A percentile compares a stretch with the other conserved stretches of the same genome.
These are phyloP conservation scores for Rhizopogon salebrosus DNA, from an alignment of 768 basidiomycete species.

Conservation along the genomic window DNA sequence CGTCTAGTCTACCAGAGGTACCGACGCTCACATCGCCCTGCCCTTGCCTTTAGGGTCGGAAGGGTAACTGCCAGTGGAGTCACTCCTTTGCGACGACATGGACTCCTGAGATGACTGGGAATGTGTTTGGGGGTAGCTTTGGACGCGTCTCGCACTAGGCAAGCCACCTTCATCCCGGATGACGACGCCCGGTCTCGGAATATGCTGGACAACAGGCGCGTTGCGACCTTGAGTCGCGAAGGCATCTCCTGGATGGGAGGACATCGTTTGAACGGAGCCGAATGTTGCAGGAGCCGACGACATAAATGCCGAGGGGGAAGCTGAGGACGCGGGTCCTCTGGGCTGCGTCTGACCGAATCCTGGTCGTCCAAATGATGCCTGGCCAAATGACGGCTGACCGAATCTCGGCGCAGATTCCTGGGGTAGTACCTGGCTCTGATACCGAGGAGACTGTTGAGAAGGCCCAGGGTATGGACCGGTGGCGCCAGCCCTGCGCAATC, in stretches of 20 bases:
- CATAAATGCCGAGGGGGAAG: slow-evolving; percentile 5
- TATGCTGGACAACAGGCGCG: background rate
- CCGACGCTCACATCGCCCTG: background rate
- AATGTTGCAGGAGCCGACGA: slow-evolving; percentile 5
- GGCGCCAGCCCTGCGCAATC: slow-evolving; percentile 14
- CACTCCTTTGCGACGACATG: slow-evolving; percentile 17
- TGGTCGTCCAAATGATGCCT: slow-evolving; percentile 8
- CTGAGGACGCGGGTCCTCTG: background rate
- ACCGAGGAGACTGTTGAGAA: slow-evolving; percentile 21
- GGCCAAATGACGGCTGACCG: slow-evolving; percentile 21
- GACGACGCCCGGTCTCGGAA: slow-evolving; percentile 11
- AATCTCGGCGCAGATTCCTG: slow-evolving; percentile 7
- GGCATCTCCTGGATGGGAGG: background rate
- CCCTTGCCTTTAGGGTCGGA: slow-evolving; percentile 7
- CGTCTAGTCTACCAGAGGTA: background rate
- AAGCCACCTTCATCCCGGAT: slow-evolving; percentile 3
- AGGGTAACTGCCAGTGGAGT: slow-evolving; percentile 4
- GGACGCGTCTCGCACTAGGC: slow-evolving; percentile 8
- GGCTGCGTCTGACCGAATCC: slow-evolving; percentile 5
- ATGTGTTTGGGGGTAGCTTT: slow-evolving; percentile 1
- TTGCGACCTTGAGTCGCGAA: slow-evolving; percentile 8
- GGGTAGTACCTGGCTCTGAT: slow-evolving; percentile 16
- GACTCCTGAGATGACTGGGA: slow-evolving; percentile 9
- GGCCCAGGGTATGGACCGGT: slow-evolving; percentile 20
- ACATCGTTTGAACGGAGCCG: background rate